Evolutionary conservation across 768 basidiomycete genomes (phyloP).

Genomic region (Candolleomyces eurysporus): DNA sequence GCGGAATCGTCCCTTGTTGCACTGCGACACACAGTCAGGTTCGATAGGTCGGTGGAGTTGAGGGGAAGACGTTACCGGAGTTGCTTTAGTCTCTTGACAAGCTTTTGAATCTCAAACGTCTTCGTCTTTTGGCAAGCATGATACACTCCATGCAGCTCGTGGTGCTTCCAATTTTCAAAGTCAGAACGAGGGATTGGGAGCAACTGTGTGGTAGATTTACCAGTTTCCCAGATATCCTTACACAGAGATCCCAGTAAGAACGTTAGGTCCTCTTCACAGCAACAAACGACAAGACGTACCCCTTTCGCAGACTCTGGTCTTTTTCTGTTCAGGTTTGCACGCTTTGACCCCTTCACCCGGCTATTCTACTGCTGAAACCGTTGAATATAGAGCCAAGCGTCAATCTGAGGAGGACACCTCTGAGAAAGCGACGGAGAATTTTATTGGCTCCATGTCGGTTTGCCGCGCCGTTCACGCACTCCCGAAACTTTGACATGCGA

Average conservation of each 20-base stretch:
- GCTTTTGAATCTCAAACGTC: conserved; percentile 74
- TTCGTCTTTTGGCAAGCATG: conserved; percentile 82
- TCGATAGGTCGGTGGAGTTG: not conserved
- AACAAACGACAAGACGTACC: conserved; percentile 20
- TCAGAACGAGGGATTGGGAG: not conserved
- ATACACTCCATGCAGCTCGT: conserved; percentile 66
- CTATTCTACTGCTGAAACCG: too few relatives aligned
- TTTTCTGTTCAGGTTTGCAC: conserved; percentile 42
- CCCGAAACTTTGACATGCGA: too few relatives aligned
- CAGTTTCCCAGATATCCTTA: conserved; percentile 53
- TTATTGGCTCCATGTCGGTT: too few relatives aligned
- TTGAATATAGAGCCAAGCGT: too few relatives aligned
- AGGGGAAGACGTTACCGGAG: conserved; percentile 42
- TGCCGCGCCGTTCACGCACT: too few relatives aligned
- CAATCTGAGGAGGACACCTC: too few relatives aligned
- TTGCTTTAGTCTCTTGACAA: conserved; percentile 76
- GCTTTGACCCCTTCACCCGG: conserved; percentile 13
- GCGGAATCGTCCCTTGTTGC: conserved; percentile 35
- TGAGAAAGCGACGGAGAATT: too few relatives aligned
- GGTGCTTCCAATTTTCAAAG: conserved; percentile 52
- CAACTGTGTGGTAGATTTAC: conserved; percentile 25
- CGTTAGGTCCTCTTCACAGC: not conserved
- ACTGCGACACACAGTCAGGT: conserved; percentile 22
- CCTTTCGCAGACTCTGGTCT: conserved; percentile 32
- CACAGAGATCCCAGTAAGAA: conserved; percentile 36